These are phyloP conservation scores for Helicostylum pulchrum DNA, from an alignment of 192 early-diverging fungal genomes.

Conservation along the genomic window DNA sequence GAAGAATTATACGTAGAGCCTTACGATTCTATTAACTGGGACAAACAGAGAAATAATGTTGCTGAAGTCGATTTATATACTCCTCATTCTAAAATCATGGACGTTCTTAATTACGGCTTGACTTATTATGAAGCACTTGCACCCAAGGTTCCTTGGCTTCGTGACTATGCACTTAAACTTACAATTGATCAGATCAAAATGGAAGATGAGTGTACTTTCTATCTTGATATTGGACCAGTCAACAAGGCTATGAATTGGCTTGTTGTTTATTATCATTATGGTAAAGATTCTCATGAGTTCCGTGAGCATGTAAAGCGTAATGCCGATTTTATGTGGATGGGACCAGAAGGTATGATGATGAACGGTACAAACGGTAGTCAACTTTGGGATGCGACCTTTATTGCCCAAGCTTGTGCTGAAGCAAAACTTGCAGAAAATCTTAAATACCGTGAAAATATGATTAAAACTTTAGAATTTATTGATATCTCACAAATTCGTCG, in stretches of 20 bases:
- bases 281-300: conserved; percentile 79
- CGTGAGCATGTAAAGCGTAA: conserved; percentile 65
- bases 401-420: conserved; percentile 82
- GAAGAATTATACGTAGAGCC: conserved; percentile 88
- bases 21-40: conserved; percentile 86
- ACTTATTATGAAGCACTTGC: conserved; percentile 75
- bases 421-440: conserved; percentile 67
- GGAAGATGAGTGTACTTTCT: conserved; percentile 89
- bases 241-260: conserved; percentile 94
- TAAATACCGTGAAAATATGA: conserved; percentile 66
- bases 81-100: conserved; percentile 76
- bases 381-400: conserved; percentile 93
- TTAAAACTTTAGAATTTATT: conserved; percentile 73
- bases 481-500: conserved; percentile 82
- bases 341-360: conserved; percentile 85
- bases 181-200: conserved; percentile 77
- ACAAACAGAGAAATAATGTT: conserved; percentile 76
- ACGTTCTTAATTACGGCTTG: conserved; percentile 64
- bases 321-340: conserved; percentile 92
- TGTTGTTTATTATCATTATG: conserved; percentile 80
- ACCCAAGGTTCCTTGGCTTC: conserved; percentile 41
- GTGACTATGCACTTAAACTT: conserved; percentile 68
- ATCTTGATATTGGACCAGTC: conserved; percentile 90
- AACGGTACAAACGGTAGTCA: conserved; percentile 97
- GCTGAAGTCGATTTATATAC: conserved; percentile 77